A percentile compares a stretch with the other conserved stretches of the same genome.
Evolutionary conservation across 768 basidiomycete genomes (phyloP).

Genomic region (Boletus sp.): DNA sequence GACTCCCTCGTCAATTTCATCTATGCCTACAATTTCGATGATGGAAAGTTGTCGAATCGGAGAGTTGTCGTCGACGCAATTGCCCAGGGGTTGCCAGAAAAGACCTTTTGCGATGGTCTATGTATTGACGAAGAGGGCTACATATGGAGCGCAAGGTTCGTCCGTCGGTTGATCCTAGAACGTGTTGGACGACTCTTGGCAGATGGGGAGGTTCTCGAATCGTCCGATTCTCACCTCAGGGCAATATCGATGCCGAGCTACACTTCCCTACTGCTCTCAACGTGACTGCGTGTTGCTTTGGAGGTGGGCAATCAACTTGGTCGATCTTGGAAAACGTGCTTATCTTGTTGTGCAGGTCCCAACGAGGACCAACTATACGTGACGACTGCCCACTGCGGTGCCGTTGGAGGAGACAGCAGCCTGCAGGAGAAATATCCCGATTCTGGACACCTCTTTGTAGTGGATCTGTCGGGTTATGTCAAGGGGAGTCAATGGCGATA

Average conservation of each 20-base stretch:
- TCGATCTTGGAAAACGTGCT: slow-evolving; percentile 1
- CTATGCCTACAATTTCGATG: slow-evolving; percentile 51
- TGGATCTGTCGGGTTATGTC: slow-evolving; percentile 27
- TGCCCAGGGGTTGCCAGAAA: slow-evolving; percentile 46
- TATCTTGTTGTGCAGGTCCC: slow-evolving; percentile 38
- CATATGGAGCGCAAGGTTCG: slow-evolving; percentile 58
- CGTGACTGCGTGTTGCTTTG: slow-evolving; percentile 68
- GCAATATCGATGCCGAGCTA: slow-evolving; percentile 53
- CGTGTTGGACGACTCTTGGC: neutral
- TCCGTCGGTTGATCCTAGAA: slow-evolving; percentile 21
- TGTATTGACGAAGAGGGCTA: slow-evolving; percentile 62
- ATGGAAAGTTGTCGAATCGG: slow-evolving; percentile 54
- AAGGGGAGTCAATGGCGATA: slow-evolving; percentile 25
- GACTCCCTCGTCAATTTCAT: slow-evolving; percentile 65
- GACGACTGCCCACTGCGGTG: slow-evolving; percentile 51
- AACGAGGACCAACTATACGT: slow-evolving; percentile 63
- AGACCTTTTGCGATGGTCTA: slow-evolving; percentile 61
- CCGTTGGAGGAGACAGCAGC: slow-evolving; percentile 50
- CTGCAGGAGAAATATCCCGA: slow-evolving; percentile 32
- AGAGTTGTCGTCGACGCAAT: slow-evolving; percentile 57
- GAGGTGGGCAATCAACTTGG: slow-evolving; percentile 26
- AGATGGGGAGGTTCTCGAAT: slow-evolving; percentile 67
- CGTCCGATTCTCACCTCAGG: slow-evolving; percentile 52
- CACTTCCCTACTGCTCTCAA: slow-evolving; percentile 59
- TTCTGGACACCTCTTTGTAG: slow-evolving; percentile 35